phyloP scores from a whole-genome alignment of 176 grass and related monocot species.

The Zizania latifolia region DNA sequence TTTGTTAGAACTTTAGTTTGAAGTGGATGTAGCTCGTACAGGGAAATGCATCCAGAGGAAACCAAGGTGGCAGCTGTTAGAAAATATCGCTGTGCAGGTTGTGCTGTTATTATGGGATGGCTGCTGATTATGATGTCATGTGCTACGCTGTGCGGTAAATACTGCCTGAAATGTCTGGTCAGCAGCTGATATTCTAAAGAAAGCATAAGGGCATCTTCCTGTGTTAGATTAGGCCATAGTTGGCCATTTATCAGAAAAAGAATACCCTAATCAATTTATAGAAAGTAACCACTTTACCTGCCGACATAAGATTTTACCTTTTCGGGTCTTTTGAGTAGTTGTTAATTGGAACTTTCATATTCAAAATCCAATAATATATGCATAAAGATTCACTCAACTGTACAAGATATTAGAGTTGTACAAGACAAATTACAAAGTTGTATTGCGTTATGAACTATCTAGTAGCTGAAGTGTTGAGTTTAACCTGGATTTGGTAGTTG shows the following conservation, averaged over 20 bases:
- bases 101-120: neutral
- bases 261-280: neutral
- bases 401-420: conserved; percentile 2
- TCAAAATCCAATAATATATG: neutral
- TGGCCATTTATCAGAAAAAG: neutral
- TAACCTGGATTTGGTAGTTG: neutral
- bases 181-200: neutral
- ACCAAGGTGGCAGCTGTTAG: neutral
- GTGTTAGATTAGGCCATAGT: neutral
- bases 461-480: neutral
- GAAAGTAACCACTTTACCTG: neutral
- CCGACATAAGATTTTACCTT: neutral
- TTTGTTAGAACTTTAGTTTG: neutral
- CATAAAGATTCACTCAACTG: neutral
- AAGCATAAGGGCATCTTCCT: neutral
- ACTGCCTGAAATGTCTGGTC: neutral
- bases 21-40: neutral
- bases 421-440: neutral
- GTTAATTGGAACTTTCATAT: neutral
- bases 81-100: neutral
- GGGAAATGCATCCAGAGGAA: neutral
- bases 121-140: neutral
- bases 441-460: neutral
- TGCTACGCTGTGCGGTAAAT: neutral
- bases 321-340: neutral